Evolutionary conservation across 1,284 basidiomycete genomes (phyloP).

Genomic region (Tilletia setariae): DNA sequence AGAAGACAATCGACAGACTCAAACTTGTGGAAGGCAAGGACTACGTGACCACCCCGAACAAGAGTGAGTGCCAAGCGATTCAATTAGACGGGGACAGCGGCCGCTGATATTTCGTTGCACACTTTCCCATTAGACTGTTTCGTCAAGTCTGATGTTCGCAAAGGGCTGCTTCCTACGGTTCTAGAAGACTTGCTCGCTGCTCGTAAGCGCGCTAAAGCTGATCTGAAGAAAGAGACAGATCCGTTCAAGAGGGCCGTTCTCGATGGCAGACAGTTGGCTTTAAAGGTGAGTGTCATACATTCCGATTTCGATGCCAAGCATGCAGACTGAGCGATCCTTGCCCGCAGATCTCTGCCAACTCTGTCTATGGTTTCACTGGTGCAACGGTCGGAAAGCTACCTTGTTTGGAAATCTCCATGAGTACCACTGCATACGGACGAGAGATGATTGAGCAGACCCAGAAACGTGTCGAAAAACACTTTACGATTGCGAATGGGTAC

Average conservation of each 20-base stretch:
- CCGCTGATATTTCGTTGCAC: background rate
- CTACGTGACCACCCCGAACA: slow-evolving; percentile 53
- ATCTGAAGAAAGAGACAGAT: slow-evolving; percentile 53
- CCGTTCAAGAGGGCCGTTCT: slow-evolving; percentile 52
- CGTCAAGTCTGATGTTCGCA: slow-evolving; percentile 43
- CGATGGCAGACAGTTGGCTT: slow-evolving; percentile 52
- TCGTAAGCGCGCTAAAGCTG: slow-evolving; percentile 52
- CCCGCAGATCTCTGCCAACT: slow-evolving; percentile 46
- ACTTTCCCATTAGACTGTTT: slow-evolving; percentile 33
- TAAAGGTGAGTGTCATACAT: slow-evolving; percentile 29
- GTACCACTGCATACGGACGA: slow-evolving; percentile 53
- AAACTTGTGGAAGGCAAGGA: slow-evolving; percentile 44
- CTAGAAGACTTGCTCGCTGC: slow-evolving; percentile 49
- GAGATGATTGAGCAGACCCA: slow-evolving; percentile 55
- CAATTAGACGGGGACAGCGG: background rate
- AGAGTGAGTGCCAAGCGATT: slow-evolving; percentile 23
- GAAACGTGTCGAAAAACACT: slow-evolving; percentile 44
- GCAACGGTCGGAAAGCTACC: slow-evolving; percentile 53
- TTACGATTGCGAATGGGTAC: slow-evolving; percentile 53
- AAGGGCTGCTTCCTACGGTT: slow-evolving; percentile 50
- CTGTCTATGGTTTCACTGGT: slow-evolving; percentile 54
- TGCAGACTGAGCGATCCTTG: too few species aligned
- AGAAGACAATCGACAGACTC: slow-evolving; percentile 50
- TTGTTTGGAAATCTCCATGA: slow-evolving; percentile 54
- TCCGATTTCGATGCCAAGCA: background rate